These are phyloP conservation scores for Zygosaccharomyces pseudobailii DNA, from an alignment of 1,139 yeast species.

Conservation along the genomic window DNA sequence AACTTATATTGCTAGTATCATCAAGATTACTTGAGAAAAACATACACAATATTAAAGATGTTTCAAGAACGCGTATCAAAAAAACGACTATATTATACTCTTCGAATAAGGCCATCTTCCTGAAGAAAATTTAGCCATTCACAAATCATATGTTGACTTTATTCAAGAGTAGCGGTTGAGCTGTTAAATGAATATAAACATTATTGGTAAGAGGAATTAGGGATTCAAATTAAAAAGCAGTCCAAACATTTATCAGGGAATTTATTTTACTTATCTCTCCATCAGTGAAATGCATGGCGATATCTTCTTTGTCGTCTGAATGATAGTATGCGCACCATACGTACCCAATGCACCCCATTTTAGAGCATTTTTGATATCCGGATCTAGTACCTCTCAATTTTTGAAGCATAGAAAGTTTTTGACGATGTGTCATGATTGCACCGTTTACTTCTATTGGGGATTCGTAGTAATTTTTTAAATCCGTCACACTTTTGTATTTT, in stretches of 20 bases:
- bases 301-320: not conserved
- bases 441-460: constrained; percentile 12
- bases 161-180: too few relatives aligned
- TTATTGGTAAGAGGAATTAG: too few relatives aligned
- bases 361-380: constrained; percentile 2
- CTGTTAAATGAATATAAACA: too few relatives aligned
- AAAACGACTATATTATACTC: too few relatives aligned
- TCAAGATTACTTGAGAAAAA: too few relatives aligned
- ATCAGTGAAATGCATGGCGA: not conserved
- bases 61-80: too few relatives aligned
- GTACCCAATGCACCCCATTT: constrained; percentile 7
- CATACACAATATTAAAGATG: too few relatives aligned
- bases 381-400: not conserved
- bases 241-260: not conserved
- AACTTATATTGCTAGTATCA: too few relatives aligned
- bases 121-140: too few relatives aligned
- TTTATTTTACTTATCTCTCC: not conserved
- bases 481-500: constrained; percentile 3
- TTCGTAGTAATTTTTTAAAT: constrained; percentile 8
- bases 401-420: not conserved
- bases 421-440: constrained; percentile 10
- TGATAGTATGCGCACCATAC: constrained; percentile 8
- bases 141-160: too few relatives aligned
- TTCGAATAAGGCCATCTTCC: too few relatives aligned
- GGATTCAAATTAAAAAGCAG: not conserved